phyloP scores from a whole-genome alignment of 2,329 filamentous ascomycete genomes.

The Fusarium paranaense region DNA sequence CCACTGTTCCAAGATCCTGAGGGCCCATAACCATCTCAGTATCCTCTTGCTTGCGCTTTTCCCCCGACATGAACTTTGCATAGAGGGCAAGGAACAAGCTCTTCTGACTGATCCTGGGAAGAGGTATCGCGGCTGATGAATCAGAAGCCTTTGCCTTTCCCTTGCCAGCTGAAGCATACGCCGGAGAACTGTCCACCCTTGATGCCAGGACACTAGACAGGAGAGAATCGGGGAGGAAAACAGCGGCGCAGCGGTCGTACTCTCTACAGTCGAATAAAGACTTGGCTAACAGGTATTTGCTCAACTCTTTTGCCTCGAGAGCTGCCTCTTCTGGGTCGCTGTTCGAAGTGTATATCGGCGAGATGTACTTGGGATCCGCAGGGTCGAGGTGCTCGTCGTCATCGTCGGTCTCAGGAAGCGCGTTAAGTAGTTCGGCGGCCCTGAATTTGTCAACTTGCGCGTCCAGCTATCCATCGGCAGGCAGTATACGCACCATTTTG shows the following conservation, averaged over 20 bases:
- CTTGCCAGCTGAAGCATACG: slow-evolving; percentile 66
- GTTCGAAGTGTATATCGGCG: slow-evolving; percentile 65
- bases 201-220: slow-evolving; percentile 74
- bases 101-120: slow-evolving; percentile 83
- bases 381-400: slow-evolving; percentile 60
- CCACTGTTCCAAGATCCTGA: slow-evolving; percentile 84
- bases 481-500: slow-evolving; percentile 81
- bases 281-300: slow-evolving; percentile 90
- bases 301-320: slow-evolving; percentile 82
- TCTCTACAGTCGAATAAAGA: slow-evolving; percentile 96
- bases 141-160: slow-evolving; percentile 62
- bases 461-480: not conserved
- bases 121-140: slow-evolving; percentile 39
- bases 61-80: slow-evolving; percentile 90
- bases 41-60: slow-evolving; percentile 96
- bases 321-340: slow-evolving; percentile 77
- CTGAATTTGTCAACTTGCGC: slow-evolving; percentile 59
- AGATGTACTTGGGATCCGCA: slow-evolving; percentile 54
- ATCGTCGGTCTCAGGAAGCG: slow-evolving; percentile 74
- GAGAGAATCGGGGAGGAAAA: slow-evolving; percentile 85
- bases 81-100: slow-evolving; percentile 93
- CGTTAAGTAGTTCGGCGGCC: slow-evolving; percentile 93
- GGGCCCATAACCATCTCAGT: slow-evolving; percentile 97
- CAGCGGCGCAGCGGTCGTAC: slow-evolving; percentile 90
- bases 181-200: slow-evolving; percentile 51